A percentile compares a stretch with the other conserved stretches of the same genome.
These are phyloP conservation scores for Dryas drummondii DNA, from an alignment of 306 rosid genomes.

Conservation along the genomic window DNA sequence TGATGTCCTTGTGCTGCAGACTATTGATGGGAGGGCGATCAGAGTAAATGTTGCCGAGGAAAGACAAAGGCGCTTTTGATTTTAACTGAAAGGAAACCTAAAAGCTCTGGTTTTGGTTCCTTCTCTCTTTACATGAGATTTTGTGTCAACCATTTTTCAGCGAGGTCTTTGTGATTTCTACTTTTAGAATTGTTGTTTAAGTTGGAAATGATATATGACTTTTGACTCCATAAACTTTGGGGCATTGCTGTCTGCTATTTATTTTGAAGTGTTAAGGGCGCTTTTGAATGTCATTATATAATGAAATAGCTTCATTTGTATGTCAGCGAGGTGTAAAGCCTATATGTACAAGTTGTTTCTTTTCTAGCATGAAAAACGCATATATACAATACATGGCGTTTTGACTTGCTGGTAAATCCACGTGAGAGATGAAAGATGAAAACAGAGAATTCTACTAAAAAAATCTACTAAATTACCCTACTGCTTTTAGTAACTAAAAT, in stretches of 20 bases:
- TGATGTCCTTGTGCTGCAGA: slow-evolving; percentile 45
- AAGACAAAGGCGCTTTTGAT: slow-evolving; percentile 74
- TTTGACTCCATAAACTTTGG: slow-evolving; percentile 19
- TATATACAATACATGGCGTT: no score
- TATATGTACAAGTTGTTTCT: no score
- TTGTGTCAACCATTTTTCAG: slow-evolving; percentile 31
- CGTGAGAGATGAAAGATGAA: no score
- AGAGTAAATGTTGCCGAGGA: slow-evolving; percentile 91
- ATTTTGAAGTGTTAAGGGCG: background rate
- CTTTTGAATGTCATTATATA: background rate
- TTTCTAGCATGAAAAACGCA: no score
- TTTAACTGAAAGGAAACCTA: slow-evolving; percentile 30
- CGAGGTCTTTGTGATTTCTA: slow-evolving; percentile 27
- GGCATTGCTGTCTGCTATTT: slow-evolving; percentile 2
- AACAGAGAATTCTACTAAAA: no score
- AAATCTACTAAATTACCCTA: no score
- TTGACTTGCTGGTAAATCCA: no score
- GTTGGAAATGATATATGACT: slow-evolving; percentile 14
- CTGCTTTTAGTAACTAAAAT: no score
- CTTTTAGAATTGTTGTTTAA: slow-evolving; percentile 15
- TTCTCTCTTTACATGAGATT: slow-evolving; percentile 32
- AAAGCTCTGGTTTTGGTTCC: slow-evolving; percentile 19
- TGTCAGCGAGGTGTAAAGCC: background rate
- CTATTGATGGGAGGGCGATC: slow-evolving; percentile 74
- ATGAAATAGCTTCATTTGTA: background rate